phyloP scores from a whole-genome alignment of 2,329 filamentous ascomycete genomes.

The Colletotrichum sojae region DNA sequence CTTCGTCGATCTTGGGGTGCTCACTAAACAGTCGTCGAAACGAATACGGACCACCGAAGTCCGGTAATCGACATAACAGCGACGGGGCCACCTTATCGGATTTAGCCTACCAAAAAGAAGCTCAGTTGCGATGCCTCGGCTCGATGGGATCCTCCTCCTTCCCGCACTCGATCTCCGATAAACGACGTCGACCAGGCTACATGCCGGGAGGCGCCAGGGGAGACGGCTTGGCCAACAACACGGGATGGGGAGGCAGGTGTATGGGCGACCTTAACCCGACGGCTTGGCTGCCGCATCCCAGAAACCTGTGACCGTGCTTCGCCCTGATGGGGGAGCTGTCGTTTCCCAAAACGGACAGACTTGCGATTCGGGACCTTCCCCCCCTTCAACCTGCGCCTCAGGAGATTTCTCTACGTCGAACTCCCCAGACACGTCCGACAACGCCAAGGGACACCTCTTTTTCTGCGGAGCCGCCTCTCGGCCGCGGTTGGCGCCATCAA shows the following conservation, averaged over 20 bases:
- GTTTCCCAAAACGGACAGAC: constrained; percentile 41
- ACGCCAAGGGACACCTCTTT: constrained; percentile 19
- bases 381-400: constrained; percentile 17
- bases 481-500: background rate
- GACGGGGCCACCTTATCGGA: constrained; percentile 13
- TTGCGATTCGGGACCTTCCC: constrained; percentile 34
- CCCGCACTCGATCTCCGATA: constrained; percentile 24
- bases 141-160: constrained; percentile 8
- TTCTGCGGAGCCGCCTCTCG: constrained; percentile 10
- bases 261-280: constrained; percentile 9
- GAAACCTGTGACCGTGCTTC: constrained; percentile 34
- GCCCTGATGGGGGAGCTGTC: constrained; percentile 3
- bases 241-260: background rate
- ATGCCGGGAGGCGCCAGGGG: constrained; percentile 6
- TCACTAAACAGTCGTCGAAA: constrained; percentile 26
- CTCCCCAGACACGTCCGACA: constrained; percentile 28
- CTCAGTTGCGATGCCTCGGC: constrained; percentile 8
- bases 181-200: constrained; percentile 24
- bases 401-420: constrained; percentile 6
- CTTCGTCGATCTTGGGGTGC: constrained; percentile 6
- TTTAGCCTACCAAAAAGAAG: constrained; percentile 30
- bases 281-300: constrained; percentile 28
- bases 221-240: background rate
- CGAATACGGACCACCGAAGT: background rate
- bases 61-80: background rate